Base-by-base conservation (phyloP, 2,329 filamentous ascomycete species). In the Nemania bipapillata region DNA sequence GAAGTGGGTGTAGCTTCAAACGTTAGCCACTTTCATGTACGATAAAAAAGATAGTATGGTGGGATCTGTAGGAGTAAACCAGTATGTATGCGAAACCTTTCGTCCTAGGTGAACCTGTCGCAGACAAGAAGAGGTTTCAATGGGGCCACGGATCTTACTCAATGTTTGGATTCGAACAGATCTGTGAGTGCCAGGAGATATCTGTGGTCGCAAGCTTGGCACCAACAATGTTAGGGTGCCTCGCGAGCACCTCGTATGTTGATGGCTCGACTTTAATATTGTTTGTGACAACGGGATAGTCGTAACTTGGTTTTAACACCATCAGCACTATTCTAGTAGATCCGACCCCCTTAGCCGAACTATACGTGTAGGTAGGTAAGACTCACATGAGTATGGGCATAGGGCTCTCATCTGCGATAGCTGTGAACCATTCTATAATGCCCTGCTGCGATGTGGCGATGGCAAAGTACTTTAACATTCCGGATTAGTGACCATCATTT, bases 151-250 rank as follows among this genome's bases (percentile, higher is more conserved):
- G 75, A 91, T 90, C 49, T 82, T 63, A 69, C 63, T 70, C 60
- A 49, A 70, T 70, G 32, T 63, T 79, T 0, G 88, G 89, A 70
- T 87, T 85, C 1, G 87, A 83, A 5, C 87, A 87, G 32, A 91
- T 87, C 75, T 90, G 86, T 17, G 88, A 83, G 77, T 91, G 88
- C 73, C 87, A 84, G 32, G 88, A 89, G 57, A 91, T 86, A 74
- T 90, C 88, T 75, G 91, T 89, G 2, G 87, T 91, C 76, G 69
- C 66, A 76, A 91, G 86, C 79, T 92, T 91, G 80, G 87, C 89
- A 63, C 89, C 89, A 0, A 91, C 89, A 65, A 91, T 90, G 71
- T 90, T 90, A 35, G 85, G 84, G 76, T 91, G 87, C 57, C 82
- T 79, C 2, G 89, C 87, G 52, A 91, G 83, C 5, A 71, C 77